These are phyloP conservation scores for Gardenia jasminoides DNA, from an alignment of 257 asterid species.

Conservation along the genomic window DNA sequence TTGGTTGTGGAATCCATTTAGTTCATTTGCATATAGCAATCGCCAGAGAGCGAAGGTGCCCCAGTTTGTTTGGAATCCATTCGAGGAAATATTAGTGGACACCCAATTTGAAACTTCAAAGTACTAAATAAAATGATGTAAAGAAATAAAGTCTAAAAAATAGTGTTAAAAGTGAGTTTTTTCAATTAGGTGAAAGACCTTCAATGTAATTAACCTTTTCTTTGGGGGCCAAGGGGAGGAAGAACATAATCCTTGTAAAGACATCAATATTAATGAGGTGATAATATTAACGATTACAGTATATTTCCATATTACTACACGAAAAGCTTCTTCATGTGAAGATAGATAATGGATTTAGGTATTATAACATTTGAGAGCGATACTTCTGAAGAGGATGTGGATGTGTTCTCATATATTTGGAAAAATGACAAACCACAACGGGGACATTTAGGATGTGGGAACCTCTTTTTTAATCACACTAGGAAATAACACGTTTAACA, in stretches of 20 bases:
- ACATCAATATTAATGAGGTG: neutral
- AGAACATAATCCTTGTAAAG: neutral
- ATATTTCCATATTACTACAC: neutral
- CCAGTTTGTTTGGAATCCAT: neutral
- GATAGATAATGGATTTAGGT: constrained; percentile 44
- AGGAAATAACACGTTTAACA: constrained; percentile 29
- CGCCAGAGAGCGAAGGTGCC: neutral
- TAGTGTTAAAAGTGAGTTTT: neutral
- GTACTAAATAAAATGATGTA: neutral
- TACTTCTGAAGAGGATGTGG: constrained; percentile 45
- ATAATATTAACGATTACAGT: neutral
- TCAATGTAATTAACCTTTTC: neutral
- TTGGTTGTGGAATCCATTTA: neutral
- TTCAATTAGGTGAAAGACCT: neutral
- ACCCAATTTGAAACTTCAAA: neutral
- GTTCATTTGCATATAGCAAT: no score
- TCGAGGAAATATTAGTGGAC: no score
- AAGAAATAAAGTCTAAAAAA: neutral
- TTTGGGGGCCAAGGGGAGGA: constrained; percentile 3
- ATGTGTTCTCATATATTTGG: constrained; percentile 53
- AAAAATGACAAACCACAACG: constrained; percentile 46
- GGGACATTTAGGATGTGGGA: constrained; percentile 35
- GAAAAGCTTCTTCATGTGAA: constrained; percentile 36
- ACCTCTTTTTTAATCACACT: constrained; percentile 20
- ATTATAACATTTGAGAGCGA: constrained; percentile 41